These are phyloP conservation scores for Cyberlindnera maritima DNA, from an alignment of 805 yeast species.

Conservation along the genomic window DNA sequence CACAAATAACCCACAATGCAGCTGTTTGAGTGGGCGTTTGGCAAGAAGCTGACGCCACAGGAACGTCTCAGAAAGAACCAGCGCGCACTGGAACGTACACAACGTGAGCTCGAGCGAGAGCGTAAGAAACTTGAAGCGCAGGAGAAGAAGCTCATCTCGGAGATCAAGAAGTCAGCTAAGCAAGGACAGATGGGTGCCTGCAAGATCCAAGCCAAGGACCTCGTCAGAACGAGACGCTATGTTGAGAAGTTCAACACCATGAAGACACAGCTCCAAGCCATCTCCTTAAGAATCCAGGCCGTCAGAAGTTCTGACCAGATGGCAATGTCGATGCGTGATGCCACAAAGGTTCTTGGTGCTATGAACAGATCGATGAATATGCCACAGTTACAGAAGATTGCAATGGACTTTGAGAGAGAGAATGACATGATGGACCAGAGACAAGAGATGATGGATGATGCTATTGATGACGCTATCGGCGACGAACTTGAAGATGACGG, in stretches of 20 bases:
- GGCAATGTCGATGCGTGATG: constrained; percentile 93
- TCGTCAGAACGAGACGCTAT: constrained; percentile 80
- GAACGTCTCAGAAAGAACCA: constrained; percentile 94
- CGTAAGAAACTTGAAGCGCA: constrained; percentile 82
- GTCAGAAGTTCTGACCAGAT: constrained; percentile 93
- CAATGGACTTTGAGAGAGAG: constrained; percentile 93
- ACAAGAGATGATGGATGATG: constrained; percentile 98
- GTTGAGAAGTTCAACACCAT: constrained; percentile 84
- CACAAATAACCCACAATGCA: constrained; percentile 39
- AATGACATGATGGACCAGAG: constrained; percentile 97
- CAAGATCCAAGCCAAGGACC: constrained; percentile 92
- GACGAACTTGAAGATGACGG: constrained; percentile 85
- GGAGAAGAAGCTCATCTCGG: constrained; percentile 81
- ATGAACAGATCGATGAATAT: constrained; percentile 91
- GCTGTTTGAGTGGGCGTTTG: constrained; percentile 92
- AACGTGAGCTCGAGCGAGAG: constrained; percentile 89
- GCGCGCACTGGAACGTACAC: constrained; percentile 91
- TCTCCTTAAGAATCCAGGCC: constrained; percentile 83
- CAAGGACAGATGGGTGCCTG: constrained; percentile 86
- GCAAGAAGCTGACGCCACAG: constrained; percentile 90
- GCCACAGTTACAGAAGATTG: constrained; percentile 82
- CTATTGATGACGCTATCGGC: constrained; percentile 94
- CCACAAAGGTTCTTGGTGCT: constrained; percentile 77
- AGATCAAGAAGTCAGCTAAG: constrained; percentile 90
- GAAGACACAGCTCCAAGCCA: constrained; percentile 96